phyloP scores from a whole-genome alignment of 2,329 filamentous ascomycete species.

The Thermomyces lanuginosus region DNA sequence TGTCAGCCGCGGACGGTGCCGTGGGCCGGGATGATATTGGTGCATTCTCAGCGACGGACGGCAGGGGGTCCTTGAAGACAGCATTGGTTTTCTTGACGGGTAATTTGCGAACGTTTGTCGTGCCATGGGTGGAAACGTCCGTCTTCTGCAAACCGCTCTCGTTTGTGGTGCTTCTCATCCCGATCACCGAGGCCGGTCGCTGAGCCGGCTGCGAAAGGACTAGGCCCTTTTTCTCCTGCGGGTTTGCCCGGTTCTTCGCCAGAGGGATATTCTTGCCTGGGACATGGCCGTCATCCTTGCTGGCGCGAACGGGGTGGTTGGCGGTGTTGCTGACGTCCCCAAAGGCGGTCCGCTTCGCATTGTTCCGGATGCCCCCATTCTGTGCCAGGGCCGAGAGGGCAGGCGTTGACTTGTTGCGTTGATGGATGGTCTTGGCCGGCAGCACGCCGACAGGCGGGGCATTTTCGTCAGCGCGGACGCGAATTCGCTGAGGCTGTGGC shows the following conservation, averaged over 20 bases:
- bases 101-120: slow-evolving; percentile 31
- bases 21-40: no score
- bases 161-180: slow-evolving; percentile 23
- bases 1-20: no score
- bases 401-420: slow-evolving; percentile 64
- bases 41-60: slow-evolving; percentile 20
- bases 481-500: slow-evolving; percentile 52
- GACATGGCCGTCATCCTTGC: slow-evolving; percentile 42
- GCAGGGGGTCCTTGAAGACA: slow-evolving; percentile 37
- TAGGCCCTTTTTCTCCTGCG: slow-evolving; percentile 28
- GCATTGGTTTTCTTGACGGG: slow-evolving; percentile 37
- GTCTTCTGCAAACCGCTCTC: slow-evolving; percentile 18
- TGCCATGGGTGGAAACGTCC: slow-evolving; percentile 14
- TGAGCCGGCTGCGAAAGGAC: slow-evolving; percentile 45
- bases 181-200: slow-evolving; percentile 33
- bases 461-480: slow-evolving; percentile 56
- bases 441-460: slow-evolving; percentile 31
- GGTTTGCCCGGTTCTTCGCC: slow-evolving; percentile 14
- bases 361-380: slow-evolving; percentile 42
- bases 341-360: slow-evolving; percentile 62
- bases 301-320: slow-evolving; percentile 20
- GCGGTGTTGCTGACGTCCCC: slow-evolving; percentile 63
- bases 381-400: slow-evolving; percentile 41
- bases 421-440: slow-evolving; percentile 49
- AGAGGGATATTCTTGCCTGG: slow-evolving; percentile 29